Evolutionary conservation across 768 basidiomycete species (phyloP).

Genomic region (Tricholoma furcatifolium): DNA sequence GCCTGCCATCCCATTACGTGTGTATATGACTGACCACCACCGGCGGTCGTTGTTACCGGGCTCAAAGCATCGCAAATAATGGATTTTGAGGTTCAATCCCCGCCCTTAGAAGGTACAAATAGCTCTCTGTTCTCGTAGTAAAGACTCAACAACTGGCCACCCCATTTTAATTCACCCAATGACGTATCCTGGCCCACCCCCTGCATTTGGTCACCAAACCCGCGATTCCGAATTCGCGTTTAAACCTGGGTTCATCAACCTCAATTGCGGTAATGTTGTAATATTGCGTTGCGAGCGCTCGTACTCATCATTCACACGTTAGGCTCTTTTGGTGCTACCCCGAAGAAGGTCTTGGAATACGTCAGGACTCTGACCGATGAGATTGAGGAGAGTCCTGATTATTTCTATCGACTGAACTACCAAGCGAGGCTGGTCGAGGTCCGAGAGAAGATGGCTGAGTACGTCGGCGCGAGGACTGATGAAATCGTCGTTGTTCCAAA

Average conservation of each 20-base stretch:
- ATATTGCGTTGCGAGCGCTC: neutral
- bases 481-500: constrained; percentile 55
- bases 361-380: constrained; percentile 1
- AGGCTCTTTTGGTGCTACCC: constrained; percentile 3
- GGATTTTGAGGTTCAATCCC: too few relatives aligned
- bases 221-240: neutral
- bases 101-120: too few relatives aligned
- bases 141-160: too few relatives aligned
- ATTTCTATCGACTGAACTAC: constrained; percentile 37
- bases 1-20: too few relatives aligned
- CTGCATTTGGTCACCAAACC: neutral
- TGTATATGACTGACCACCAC: too few relatives aligned
- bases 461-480: constrained; percentile 43
- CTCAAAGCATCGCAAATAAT: too few relatives aligned
- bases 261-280: neutral
- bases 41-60: too few relatives aligned
- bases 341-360: neutral
- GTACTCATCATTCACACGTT: neutral
- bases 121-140: too few relatives aligned
- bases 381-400: constrained; percentile 50
- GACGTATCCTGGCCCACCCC: neutral
- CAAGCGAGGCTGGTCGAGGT: constrained; percentile 28
- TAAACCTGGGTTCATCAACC: neutral
- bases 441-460: constrained; percentile 43
- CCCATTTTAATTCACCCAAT: too few relatives aligned